Evolutionary conservation across 2,329 filamentous ascomycete species (phyloP).

Genomic region (Beauveria rudraprayagi): DNA sequence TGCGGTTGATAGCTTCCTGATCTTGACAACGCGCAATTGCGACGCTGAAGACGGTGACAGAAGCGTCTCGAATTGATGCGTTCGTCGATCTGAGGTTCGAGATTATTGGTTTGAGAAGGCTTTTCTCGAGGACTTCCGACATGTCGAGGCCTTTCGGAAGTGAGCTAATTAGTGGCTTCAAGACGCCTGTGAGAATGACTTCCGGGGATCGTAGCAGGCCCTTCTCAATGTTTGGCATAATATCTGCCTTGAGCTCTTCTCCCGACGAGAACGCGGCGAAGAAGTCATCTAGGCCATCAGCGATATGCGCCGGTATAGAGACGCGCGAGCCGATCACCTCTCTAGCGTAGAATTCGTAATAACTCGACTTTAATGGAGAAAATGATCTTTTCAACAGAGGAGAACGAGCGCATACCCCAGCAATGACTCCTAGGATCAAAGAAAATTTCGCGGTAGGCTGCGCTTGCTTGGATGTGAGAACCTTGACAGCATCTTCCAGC

Average conservation of each 20-base stretch:
- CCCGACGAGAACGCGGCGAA: constrained; percentile 65
- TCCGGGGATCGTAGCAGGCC: constrained; percentile 83
- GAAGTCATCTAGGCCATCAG: constrained; percentile 70
- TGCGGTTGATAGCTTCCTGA: constrained; percentile 50
- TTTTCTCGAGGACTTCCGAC: constrained; percentile 61
- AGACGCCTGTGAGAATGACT: constrained; percentile 71
- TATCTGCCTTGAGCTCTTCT: constrained; percentile 66
- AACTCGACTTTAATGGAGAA: constrained; percentile 56
- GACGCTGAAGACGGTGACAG: constrained; percentile 63
- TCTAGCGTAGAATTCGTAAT: constrained; percentile 75
- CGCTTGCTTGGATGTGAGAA: constrained; percentile 60
- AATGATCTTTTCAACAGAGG: constrained; percentile 54
- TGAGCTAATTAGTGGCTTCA: constrained; percentile 64
- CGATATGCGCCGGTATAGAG: constrained; percentile 62
- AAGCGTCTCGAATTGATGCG: constrained; percentile 64
- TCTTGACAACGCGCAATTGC: constrained; percentile 57
- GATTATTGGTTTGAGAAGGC: constrained; percentile 79
- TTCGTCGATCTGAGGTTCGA: constrained; percentile 90
- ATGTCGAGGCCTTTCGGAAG: constrained; percentile 67
- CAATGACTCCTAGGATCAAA: constrained; percentile 73
- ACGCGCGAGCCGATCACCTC: constrained; percentile 77
- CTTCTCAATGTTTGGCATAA: constrained; percentile 81
- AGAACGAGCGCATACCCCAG: constrained; percentile 75
- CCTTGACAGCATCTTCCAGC: constrained; percentile 54
- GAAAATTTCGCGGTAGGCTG: constrained; percentile 62